Evolutionary conservation across 1,284 basidiomycete species (phyloP).

Genomic region (Amylostereum areolatum): DNA sequence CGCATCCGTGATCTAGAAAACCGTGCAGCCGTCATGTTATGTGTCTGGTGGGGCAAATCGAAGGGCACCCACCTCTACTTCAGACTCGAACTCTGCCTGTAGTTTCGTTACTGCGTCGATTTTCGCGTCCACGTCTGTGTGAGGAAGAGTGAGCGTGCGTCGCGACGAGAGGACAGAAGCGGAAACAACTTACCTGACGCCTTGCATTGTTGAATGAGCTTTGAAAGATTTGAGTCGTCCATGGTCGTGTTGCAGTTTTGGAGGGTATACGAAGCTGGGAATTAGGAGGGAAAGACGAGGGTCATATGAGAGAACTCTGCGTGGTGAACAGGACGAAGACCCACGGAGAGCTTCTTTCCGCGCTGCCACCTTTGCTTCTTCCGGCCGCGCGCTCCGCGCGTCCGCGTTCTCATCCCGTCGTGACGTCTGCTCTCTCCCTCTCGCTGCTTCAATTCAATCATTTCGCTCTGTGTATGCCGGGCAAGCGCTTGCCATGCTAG

Average conservation of each 20-base stretch:
- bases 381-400: too few relatives aligned
- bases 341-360: too few relatives aligned
- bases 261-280: neutral
- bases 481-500: too few relatives aligned
- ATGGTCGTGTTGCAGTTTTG: slow-evolving; percentile 9
- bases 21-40: slow-evolving; percentile 6
- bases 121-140: slow-evolving; percentile 68
- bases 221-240: slow-evolving; percentile 49
- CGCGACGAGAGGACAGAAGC: neutral
- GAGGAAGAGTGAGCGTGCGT: slow-evolving; percentile 8
- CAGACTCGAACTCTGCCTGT: slow-evolving; percentile 64
- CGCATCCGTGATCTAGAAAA: slow-evolving; percentile 55
- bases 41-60: neutral
- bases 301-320: too few relatives aligned
- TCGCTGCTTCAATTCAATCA: too few relatives aligned
- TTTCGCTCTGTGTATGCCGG: too few relatives aligned
- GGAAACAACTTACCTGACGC: slow-evolving; percentile 47
- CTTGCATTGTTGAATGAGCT: slow-evolving; percentile 63
- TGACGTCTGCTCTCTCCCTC: too few relatives aligned
- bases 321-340: too few relatives aligned
- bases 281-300: too few relatives aligned
- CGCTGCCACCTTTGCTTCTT: too few relatives aligned
- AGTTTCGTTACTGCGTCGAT: slow-evolving; percentile 74
- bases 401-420: too few relatives aligned
- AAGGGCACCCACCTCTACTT: slow-evolving; percentile 47